Evolutionary conservation across 805 yeast species (phyloP), one percentile per base, ranked within the genome.

Genomic region (Dipodascus albidus): DNA sequence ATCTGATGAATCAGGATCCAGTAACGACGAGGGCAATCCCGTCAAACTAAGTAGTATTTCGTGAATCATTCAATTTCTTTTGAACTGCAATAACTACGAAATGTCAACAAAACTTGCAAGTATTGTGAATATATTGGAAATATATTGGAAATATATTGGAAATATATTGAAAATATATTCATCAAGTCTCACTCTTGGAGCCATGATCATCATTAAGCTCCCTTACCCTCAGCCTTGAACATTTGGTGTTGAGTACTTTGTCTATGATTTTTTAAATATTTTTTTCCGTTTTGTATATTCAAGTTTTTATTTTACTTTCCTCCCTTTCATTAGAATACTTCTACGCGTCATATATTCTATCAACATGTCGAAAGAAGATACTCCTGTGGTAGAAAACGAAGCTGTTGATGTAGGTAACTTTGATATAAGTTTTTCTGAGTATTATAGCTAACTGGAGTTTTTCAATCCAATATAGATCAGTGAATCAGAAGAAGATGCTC

Each of bases 41-140:
- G 47, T 63, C 63, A 41, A 61, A 53, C 24, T 35, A 41, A 60
- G 50, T 54, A 61, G 49, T 9, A 60, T 50, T 44, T 61, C 63
- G 24, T 60, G 64, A 23, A 60, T 55, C 64, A 61, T 61, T 27
- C 33, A n/a, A n/a, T n/a, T n/a, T n/a, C n/a, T n/a, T n/a, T n/a
- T n/a, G n/a, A n/a, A n/a, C n/a, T n/a, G n/a, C n/a, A n/a, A n/a
- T n/a, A n/a, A n/a, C n/a, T n/a, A n/a, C n/a, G n/a, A n/a, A n/a
- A n/a, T n/a, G n/a, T n/a, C n/a, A n/a, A n/a, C n/a, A n/a, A n/a
- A n/a, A n/a, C n/a, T n/a, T n/a, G n/a, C n/a, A n/a, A n/a, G n/a
- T n/a, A n/a, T n/a, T n/a, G n/a, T n/a, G n/a, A n/a, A n/a, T n/a
- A n/a, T n/a, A n/a, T n/a, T n/a, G n/a, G n/a, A n/a, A n/a, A n/a